Evolutionary conservation across 2,329 filamentous ascomycete species (phyloP).

Genomic region (Phyllosticta citrichinensis): DNA sequence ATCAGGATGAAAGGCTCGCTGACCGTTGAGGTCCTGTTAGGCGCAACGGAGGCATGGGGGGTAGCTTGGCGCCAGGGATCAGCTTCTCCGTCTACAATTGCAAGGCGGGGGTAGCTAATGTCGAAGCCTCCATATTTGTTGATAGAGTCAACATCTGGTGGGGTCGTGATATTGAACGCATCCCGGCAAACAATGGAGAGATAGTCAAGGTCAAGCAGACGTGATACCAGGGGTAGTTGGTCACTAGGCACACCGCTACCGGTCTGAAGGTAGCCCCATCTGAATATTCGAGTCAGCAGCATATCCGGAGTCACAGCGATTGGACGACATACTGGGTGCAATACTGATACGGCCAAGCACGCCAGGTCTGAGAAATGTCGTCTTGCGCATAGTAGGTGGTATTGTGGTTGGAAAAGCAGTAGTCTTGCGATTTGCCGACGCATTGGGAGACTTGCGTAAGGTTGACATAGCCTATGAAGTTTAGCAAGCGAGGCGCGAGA

Average conservation of each 20-base stretch:
- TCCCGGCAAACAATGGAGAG: conserved; percentile 51
- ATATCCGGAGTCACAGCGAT: conserved; percentile 13
- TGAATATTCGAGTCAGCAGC: conserved; percentile 21
- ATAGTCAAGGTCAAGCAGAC: conserved; percentile 56
- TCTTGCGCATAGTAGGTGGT: conserved; percentile 36
- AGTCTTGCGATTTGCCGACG: conserved; percentile 34
- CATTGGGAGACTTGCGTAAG: conserved; percentile 33
- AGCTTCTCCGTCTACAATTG: conserved; percentile 64
- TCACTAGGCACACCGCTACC: conserved; percentile 57
- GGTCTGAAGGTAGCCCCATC: conserved; percentile 70
- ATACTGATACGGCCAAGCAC: conserved; percentile 49
- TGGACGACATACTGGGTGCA: conserved; percentile 30
- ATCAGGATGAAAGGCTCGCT: conserved; percentile 67
- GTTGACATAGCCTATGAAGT: conserved; percentile 48
- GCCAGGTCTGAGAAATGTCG: conserved; percentile 34
- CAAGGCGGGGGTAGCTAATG: conserved; percentile 65
- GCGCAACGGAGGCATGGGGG: conserved; percentile 55
- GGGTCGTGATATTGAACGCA: conserved; percentile 58
- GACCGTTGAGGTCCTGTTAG: conserved; percentile 47
- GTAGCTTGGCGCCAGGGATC: conserved; percentile 74
- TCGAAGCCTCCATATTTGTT: conserved; percentile 69
- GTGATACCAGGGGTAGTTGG: conserved; percentile 61
- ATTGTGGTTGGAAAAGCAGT: conserved; percentile 44
- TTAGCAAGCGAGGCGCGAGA: conserved; percentile 44
- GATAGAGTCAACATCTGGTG: conserved; percentile 54